Conservation (phyloP, 2,329 filamentous ascomycete genomes). For the Sordariomycetes sp. region DNA sequence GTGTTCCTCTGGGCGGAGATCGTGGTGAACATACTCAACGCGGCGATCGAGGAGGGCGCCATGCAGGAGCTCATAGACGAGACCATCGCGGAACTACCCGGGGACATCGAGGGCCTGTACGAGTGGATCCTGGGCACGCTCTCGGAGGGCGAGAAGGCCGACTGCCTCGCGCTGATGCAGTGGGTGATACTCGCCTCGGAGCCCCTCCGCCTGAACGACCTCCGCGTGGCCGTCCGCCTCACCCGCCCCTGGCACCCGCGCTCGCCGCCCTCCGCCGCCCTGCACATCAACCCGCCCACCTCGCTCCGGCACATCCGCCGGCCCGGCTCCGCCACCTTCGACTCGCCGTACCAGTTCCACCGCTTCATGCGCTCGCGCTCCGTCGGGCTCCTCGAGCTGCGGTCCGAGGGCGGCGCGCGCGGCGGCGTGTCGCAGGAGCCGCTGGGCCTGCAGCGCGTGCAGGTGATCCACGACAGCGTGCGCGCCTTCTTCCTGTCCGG, state of each 20-base stretch:
- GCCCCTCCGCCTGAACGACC: conserved; percentile 19
- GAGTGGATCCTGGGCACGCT: conserved; percentile 22
- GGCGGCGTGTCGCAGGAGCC: conserved; percentile 9
- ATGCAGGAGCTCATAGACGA: conserved; percentile 20
- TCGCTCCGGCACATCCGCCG: conserved; percentile 15
- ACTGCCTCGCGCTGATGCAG: conserved; percentile 19
- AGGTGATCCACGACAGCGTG: conserved; percentile 19
- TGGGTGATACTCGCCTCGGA: conserved; percentile 21
- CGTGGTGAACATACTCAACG: conserved; percentile 22
- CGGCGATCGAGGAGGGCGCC: conserved; percentile 20
- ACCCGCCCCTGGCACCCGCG: conserved; percentile 11
- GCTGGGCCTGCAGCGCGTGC: conserved; percentile 17
- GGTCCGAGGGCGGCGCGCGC: conserved; percentile 10
- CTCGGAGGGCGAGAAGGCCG: conserved; percentile 15
- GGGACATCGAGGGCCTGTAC: conserved; percentile 20
- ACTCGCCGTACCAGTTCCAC: conserved; percentile 17
- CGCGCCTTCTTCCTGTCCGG: conserved; percentile 20
- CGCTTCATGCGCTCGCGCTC: conserved; percentile 19
- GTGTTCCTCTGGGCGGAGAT: conserved; percentile 24
- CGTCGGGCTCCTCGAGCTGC: conserved; percentile 19
- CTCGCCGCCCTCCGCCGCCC: conserved; percentile 10
- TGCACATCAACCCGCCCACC: conserved; percentile 13
- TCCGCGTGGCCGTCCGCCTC: conserved; percentile 17
- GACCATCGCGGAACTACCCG: conserved; percentile 18
- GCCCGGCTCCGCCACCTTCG: conserved; percentile 13